phyloP scores from a whole-genome alignment of 1,284 basidiomycete species.

The Cerrena zonata region DNA sequence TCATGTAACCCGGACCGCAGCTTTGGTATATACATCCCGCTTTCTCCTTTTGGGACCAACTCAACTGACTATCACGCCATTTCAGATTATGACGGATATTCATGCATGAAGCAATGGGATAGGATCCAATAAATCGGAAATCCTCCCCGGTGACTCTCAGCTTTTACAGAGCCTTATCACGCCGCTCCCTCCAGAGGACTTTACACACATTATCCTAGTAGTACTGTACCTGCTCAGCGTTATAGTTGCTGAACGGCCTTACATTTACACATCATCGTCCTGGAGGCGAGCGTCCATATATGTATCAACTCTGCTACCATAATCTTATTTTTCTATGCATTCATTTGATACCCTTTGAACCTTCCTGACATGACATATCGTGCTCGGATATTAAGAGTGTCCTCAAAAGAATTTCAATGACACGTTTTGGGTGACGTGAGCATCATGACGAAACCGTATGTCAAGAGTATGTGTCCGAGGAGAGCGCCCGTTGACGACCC shows the following conservation, averaged over 20 bases:
- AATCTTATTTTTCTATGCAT: not conserved
- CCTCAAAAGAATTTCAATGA: no score
- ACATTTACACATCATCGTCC: not conserved
- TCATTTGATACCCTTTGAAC: no score
- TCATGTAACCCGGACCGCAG: conserved; percentile 35
- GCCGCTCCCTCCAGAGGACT: no score
- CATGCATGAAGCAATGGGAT: conserved; percentile 47
- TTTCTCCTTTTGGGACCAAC: not conserved
- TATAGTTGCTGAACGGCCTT: not conserved
- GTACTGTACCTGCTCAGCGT: not conserved
- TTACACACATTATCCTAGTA: no score
- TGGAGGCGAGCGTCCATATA: not conserved
- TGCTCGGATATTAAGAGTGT: no score
- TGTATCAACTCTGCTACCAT: not conserved
- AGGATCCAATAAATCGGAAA: conserved; percentile 10
- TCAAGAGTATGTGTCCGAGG: no score
- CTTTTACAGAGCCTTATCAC: no score
- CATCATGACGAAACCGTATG: no score
- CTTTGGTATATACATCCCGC: conserved; percentile 36
- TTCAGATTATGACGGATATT: conserved; percentile 45
- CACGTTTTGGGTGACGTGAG: no score
- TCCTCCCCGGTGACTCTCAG: not conserved
- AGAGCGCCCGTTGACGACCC: no score
- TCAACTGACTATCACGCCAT: not conserved
- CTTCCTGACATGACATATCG: no score